Base-by-base conservation (phyloP, 306 rosid genomes). In the Senna siamea region DNA sequence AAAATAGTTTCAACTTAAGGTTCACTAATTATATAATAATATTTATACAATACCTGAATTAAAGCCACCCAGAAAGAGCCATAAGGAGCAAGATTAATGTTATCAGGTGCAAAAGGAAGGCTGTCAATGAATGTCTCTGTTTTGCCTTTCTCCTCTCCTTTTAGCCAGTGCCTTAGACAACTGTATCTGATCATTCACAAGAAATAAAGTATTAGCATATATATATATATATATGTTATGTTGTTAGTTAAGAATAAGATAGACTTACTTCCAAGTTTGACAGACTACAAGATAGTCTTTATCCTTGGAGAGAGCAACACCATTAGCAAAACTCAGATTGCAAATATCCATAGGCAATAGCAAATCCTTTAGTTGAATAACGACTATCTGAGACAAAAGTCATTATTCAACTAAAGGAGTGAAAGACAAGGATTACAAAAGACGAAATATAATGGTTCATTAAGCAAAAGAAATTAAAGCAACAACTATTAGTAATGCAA, bases 221-320 rank as follows among this genome's bases (percentile, higher is more conserved):
- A n/a, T n/a, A n/a, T n/a, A n/a, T n/a, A n/a, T n/a, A n/a, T n/a
- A n/a, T n/a, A n/a, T n/a, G n/a, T n/a, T n/a, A n/a, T n/a, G n/a
- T n/a, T n/a, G n/a, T n/a, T n/a, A n/a, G n/a, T n/a, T n/a, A n/a
- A 7, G 40, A 37, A 7, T 37, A 37, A 9, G 46, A 34, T 0
- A n/a, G 46, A 19, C 59, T 78, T 85, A 70, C 89, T 76, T 86
- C 80, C 82, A 77, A 22, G 77, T 22, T 79, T 85, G 90, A 35
- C 84, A 78, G 61, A 66, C 65, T 54, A 87, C 64, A 28, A 84
- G 52, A 78, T 58, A 80, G 44, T 76, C 75, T 73, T 89, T 77
- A n/a, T 87, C 84, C 44, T 80, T 57, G 5, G 97, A 87, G 53
- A 90, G 87, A 44, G 92, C 92, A 77, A 90, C 88, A 0, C 96